phyloP scores from a whole-genome alignment of 2,329 filamentous ascomycete species.

The Tolypocladium cylindrosporum region DNA sequence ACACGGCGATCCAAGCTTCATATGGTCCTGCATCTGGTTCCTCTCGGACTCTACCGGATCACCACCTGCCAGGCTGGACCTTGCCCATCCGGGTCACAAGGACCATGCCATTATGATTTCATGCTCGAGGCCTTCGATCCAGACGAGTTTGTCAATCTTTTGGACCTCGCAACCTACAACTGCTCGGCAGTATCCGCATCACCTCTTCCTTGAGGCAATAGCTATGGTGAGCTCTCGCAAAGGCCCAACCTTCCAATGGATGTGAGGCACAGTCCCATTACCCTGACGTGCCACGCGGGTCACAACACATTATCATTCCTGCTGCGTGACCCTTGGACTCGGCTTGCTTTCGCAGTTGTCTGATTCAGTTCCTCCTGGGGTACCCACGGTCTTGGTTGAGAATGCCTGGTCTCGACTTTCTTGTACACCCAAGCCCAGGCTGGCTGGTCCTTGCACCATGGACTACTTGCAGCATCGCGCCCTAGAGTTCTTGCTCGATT shows the following conservation, averaged over 20 bases:
- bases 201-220: not conserved
- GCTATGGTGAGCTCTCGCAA: too few relatives aligned
- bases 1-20: not conserved
- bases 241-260: not conserved
- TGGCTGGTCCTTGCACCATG: not conserved
- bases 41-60: not conserved
- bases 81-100: not conserved
- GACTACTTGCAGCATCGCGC: not conserved
- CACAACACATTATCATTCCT: not conserved
- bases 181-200: not conserved
- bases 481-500: not conserved
- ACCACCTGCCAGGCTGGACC: not conserved
- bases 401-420: not conserved
- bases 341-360: not conserved
- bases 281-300: not conserved
- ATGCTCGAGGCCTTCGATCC: not conserved
- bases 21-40: not conserved
- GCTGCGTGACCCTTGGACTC: not conserved
- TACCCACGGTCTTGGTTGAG: not conserved
- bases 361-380: not conserved
- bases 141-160: not conserved
- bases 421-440: not conserved
- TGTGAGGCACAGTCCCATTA: not conserved
- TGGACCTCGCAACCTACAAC: not conserved
- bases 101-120: not conserved